These are phyloP conservation scores for Hypomyces perniciosus DNA, from an alignment of 2,329 filamentous ascomycete species.

Conservation along the genomic window DNA sequence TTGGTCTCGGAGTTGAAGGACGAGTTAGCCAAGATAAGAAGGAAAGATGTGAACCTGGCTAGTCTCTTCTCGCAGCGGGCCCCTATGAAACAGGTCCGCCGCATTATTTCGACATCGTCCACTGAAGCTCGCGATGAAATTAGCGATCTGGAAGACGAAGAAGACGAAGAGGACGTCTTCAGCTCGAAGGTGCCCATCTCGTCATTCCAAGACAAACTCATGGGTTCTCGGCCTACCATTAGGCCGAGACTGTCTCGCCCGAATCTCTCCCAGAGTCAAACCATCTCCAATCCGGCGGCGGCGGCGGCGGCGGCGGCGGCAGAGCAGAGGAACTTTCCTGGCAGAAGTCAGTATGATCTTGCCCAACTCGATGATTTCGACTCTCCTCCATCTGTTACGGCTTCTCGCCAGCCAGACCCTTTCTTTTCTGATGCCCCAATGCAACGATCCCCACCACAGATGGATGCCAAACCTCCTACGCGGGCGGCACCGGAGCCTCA, in stretches of 20 bases:
- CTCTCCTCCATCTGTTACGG: not conserved
- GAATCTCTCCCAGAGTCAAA: slow-evolving; percentile 1
- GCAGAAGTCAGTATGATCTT: slow-evolving; percentile 11
- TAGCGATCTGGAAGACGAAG: slow-evolving; percentile 48
- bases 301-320: not conserved
- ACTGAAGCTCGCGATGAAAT: slow-evolving; percentile 30
- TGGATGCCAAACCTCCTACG: not conserved
- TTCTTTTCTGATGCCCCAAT: not conserved
- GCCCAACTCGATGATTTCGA: slow-evolving; percentile 10
- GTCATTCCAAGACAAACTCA: slow-evolving; percentile 20
- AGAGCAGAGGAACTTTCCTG: slow-evolving; percentile 10
- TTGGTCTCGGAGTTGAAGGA: slow-evolving; percentile 37
- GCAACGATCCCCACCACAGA: not conserved
- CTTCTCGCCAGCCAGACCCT: not conserved
- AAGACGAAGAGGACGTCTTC: slow-evolving; percentile 24
- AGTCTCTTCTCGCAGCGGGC: slow-evolving; percentile 1
- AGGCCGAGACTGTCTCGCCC: slow-evolving; percentile 23
- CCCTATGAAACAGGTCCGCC: slow-evolving; percentile 9
- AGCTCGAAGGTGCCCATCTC: slow-evolving; percentile 17
- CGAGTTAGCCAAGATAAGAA: slow-evolving; percentile 31
- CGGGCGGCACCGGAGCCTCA: not conserved
- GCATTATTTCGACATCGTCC: slow-evolving; percentile 3
- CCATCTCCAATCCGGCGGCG: not conserved
- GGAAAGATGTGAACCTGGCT: slow-evolving; percentile 10
- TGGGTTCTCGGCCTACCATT: slow-evolving; percentile 17